Evolutionary conservation across 257 asterid species (phyloP), one percentile per base, ranked within the genome.

Genomic region (Fraxinus excelsior): DNA sequence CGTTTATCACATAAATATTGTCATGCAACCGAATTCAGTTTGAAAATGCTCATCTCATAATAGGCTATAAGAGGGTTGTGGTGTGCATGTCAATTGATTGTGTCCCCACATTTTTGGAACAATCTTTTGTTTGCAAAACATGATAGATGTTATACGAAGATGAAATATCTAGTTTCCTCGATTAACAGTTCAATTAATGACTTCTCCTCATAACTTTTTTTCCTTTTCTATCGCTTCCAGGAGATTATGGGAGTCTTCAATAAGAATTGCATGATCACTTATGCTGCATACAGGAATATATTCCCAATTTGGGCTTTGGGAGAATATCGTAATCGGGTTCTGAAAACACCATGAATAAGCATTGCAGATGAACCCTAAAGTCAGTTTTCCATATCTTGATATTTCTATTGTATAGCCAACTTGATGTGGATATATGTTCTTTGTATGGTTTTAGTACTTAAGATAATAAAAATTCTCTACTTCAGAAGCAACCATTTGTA

Each of bases 271-370:
- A 94, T 91, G 98, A 92, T 89, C 82, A 90, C 96, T 14, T 94
- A 94, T 82, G 93, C 98, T 76, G 97, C 98, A 37, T 94, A 94
- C 79, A 84, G 97, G 87, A 88, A 88, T 58, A 90, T 94, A 73
- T 94, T 94, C 84, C 97, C 98, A 1, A 89, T 94, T n/a, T 94
- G 98, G 98, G 98, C 98, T 12, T 76, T 94, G 72, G 98, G 97
- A 53, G 98, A 94, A 74, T 94, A 94, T 68, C 85, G 83, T 4
- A 42, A 76, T 67, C 82, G 76, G 66, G 92, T 94, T 72, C 89
- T 89, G 35, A 88, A 76, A 58, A 32, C 82, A 37, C 40, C 67
- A 58, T 91, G 88, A 90, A 76, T 46, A 19, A 29, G 68, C 25
- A 60, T 74, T 68, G 69, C 75, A 3, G 70, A 71, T 70, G 44